Conservation (phyloP, 768 basidiomycete species). For the Dendrothele bispora region DNA sequence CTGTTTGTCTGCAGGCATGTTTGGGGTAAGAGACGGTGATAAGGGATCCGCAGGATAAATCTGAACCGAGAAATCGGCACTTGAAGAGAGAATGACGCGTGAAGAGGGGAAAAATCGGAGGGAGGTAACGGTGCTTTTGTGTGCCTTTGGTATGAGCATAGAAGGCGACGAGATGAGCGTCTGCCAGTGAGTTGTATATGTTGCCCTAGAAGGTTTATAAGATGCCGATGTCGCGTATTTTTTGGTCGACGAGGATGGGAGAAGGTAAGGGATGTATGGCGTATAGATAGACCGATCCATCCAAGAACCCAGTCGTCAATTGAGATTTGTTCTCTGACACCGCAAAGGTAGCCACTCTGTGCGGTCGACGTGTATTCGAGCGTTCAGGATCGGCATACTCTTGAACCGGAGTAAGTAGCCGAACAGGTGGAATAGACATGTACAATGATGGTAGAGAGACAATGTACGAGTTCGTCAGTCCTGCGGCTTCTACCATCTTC, state of each 20-base stretch:
- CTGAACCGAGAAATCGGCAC: slow-evolving; percentile 65
- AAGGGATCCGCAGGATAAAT: slow-evolving; percentile 61
- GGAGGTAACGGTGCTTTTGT: slow-evolving; percentile 55
- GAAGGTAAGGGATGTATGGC: slow-evolving; percentile 28
- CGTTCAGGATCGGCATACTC: slow-evolving; percentile 49
- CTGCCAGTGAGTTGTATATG: slow-evolving; percentile 13
- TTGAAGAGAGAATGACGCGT: slow-evolving; percentile 67
- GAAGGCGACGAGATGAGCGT: slow-evolving; percentile 11
- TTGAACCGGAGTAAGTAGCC: slow-evolving; percentile 49
- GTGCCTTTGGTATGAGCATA: slow-evolving; percentile 36
- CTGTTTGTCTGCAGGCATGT: not conserved
- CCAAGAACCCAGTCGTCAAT: slow-evolving; percentile 60
- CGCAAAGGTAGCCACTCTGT: slow-evolving; percentile 64
- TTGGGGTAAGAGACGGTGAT: slow-evolving; percentile 12
- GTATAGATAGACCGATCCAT: slow-evolving; percentile 56
- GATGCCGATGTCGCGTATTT: slow-evolving; percentile 6
- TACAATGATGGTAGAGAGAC: slow-evolving; percentile 50
- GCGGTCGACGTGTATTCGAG: slow-evolving; percentile 45
- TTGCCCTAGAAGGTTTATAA: slow-evolving; percentile 12
- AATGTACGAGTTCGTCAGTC: slow-evolving; percentile 31
- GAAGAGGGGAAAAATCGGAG: slow-evolving; percentile 71
- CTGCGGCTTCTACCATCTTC: slow-evolving; percentile 35
- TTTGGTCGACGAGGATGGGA: not conserved
- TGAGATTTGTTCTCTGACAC: slow-evolving; percentile 58
- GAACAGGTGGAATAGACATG: slow-evolving; percentile 47